A percentile compares a stretch with the other conserved stretches of the same genome.
Conservation (phyloP, 1,139 yeast species). For the Pichia sp. region DNA sequence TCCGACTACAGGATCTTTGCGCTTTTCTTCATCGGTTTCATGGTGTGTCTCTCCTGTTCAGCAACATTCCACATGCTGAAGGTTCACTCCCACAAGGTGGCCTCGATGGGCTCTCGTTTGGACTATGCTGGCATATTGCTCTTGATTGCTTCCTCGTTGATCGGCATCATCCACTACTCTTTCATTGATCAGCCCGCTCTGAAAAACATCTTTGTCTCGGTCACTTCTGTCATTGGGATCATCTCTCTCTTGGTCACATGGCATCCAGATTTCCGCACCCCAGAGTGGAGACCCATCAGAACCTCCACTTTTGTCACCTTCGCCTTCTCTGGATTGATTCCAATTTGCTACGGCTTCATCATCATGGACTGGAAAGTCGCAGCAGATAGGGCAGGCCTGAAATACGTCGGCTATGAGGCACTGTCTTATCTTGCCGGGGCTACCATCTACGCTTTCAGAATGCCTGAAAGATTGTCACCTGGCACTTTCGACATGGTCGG, state of each 20-base stretch:
- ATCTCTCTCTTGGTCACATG: constrained; percentile 64
- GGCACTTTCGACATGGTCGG: constrained; percentile 69
- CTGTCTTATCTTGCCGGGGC: constrained; percentile 76
- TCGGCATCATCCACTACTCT: constrained; percentile 67
- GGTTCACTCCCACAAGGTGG: constrained; percentile 61
- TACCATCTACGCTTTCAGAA: constrained; percentile 64
- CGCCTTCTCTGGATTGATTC: constrained; percentile 76
- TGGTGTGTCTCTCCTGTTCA: constrained; percentile 63
- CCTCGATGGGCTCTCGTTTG: constrained; percentile 67
- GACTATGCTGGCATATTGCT: constrained; percentile 86
- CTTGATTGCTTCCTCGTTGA: constrained; percentile 68
- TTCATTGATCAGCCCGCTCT: constrained; percentile 45
- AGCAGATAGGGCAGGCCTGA: constrained; percentile 46
- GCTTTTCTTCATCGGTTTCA: constrained; percentile 49
- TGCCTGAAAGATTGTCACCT: constrained; percentile 74
- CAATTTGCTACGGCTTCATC: constrained; percentile 51
- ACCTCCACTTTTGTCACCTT: constrained; percentile 76
- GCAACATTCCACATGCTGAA: constrained; percentile 75
- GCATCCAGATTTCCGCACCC: constrained; percentile 58
- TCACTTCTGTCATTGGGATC: constrained; percentile 54
- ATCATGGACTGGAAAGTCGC: constrained; percentile 47
- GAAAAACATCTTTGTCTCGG: constrained; percentile 37
- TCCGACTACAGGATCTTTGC: constrained; percentile 42
- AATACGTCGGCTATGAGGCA: constrained; percentile 68
- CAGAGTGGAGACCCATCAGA: constrained; percentile 70